These are phyloP conservation scores for Exophiala alcalophila DNA, from an alignment of 2,329 filamentous ascomycete genomes.

Conservation along the genomic window DNA sequence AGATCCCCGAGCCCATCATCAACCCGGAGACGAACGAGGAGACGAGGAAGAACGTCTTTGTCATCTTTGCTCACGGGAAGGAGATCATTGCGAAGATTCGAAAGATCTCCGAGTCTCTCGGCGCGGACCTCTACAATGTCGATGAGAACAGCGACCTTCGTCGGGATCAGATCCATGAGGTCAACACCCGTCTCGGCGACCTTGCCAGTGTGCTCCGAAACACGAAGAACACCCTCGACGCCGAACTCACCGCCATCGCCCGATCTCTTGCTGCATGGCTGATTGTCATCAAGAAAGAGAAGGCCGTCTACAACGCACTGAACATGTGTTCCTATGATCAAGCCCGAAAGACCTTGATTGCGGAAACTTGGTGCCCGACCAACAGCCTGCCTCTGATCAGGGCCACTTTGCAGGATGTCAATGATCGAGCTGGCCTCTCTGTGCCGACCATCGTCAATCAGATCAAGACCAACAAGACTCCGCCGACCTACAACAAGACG, in stretches of 20 bases:
- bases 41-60: conserved; percentile 95
- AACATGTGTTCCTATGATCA: conserved; percentile 97
- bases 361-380: conserved; percentile 95
- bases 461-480: conserved; percentile 94
- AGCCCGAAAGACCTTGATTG: conserved; percentile 91
- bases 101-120: conserved; percentile 97
- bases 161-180: conserved; percentile 93
- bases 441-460: conserved; percentile 98
- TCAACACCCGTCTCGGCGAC: conserved; percentile 89
- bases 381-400: conserved; percentile 87
- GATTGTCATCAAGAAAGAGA: conserved; percentile 96
- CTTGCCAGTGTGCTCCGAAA: conserved; percentile 89
- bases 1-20: conserved; percentile 89
- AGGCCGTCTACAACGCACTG: conserved; percentile 91
- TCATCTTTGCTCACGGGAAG: conserved; percentile 98
- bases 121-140: conserved; percentile 91
- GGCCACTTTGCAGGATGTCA: conserved; percentile 92
- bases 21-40: conserved; percentile 91
- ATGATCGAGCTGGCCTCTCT: conserved; percentile 90
- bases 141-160: conserved; percentile 96
- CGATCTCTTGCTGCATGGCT: conserved; percentile 94
- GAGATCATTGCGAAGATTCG: conserved; percentile 98
- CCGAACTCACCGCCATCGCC: conserved; percentile 89
- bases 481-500: conserved; percentile 94
- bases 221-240: conserved; percentile 90